These are phyloP conservation scores for Fusarium sp. DNA, from an alignment of 2,329 filamentous ascomycete species.

Conservation along the genomic window DNA sequence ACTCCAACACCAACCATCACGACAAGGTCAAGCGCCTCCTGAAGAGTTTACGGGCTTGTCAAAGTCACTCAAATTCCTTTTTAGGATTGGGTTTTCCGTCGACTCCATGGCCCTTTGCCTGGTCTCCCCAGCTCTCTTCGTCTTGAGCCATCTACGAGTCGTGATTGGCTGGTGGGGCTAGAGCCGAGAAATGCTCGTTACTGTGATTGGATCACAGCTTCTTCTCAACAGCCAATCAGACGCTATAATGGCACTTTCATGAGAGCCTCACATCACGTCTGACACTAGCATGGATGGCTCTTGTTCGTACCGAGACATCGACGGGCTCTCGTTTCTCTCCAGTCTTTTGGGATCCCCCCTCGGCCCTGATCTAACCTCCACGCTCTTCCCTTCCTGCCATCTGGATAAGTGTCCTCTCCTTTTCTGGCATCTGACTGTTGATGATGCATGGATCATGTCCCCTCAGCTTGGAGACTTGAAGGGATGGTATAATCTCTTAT, in stretches of 20 bases:
- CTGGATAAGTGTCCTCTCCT: slow-evolving; percentile 38
- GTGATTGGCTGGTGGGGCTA: slow-evolving; percentile 21
- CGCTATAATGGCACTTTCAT: slow-evolving; percentile 44
- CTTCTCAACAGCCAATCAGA: slow-evolving; percentile 46
- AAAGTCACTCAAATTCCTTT: slow-evolving; percentile 44
- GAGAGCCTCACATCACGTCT: slow-evolving; percentile 51
- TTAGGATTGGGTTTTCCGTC: slow-evolving; percentile 40
- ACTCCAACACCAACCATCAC: slow-evolving; percentile 14
- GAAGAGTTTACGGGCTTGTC: slow-evolving; percentile 29
- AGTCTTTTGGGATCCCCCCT: slow-evolving; percentile 34
- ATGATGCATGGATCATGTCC: slow-evolving; percentile 40
- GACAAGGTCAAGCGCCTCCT: slow-evolving; percentile 35
- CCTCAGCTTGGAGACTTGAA: slow-evolving; percentile 37
- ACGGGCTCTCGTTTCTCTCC: slow-evolving; percentile 41
- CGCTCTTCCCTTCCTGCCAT: slow-evolving; percentile 26
- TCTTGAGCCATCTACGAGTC: slow-evolving; percentile 31
- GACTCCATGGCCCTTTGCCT: slow-evolving; percentile 41
- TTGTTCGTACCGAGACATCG: slow-evolving; percentile 38
- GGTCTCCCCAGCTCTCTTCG: slow-evolving; percentile 34
- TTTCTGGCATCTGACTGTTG: slow-evolving; percentile 33
- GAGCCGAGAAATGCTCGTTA: slow-evolving; percentile 20
- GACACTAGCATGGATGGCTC: slow-evolving; percentile 48
- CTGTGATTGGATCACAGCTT: slow-evolving; percentile 19
- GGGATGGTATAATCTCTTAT: slow-evolving; percentile 22
- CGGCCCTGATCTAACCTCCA: slow-evolving; percentile 30